Percentiles rank a stretch among this genome's conserved stretches.
These are phyloP conservation scores for Botryotinia globosa DNA, from an alignment of 2,329 filamentous ascomycete species.

Conservation along the genomic window DNA sequence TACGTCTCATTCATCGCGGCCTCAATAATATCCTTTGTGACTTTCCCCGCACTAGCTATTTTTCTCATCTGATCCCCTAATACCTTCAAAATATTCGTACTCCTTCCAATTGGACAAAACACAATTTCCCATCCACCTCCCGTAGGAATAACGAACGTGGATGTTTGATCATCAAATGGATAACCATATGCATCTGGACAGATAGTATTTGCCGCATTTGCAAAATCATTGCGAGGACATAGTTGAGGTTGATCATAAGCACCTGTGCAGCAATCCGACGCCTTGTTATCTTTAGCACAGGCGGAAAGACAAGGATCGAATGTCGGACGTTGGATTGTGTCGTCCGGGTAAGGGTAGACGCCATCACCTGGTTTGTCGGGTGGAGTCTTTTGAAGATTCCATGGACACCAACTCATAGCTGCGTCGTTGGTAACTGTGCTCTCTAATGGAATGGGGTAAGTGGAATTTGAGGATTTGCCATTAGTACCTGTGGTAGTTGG, in stretches of 20 bases:
- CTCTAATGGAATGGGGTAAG: slow-evolving; percentile 68
- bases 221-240: slow-evolving; percentile 68
- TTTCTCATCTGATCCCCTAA: slow-evolving; percentile 50
- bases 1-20: slow-evolving; percentile 40
- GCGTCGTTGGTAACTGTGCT: slow-evolving; percentile 52
- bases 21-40: slow-evolving; percentile 40
- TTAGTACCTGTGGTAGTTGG: slow-evolving; percentile 52
- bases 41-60: slow-evolving; percentile 45
- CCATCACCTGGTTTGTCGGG: slow-evolving; percentile 70
- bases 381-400: slow-evolving; percentile 67
- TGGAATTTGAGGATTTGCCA: slow-evolving; percentile 56
- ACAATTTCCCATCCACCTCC: slow-evolving; percentile 77
- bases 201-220: slow-evolving; percentile 65
- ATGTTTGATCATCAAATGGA: slow-evolving; percentile 58
- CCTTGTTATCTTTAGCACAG: slow-evolving; percentile 65
- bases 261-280: slow-evolving; percentile 74
- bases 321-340: slow-evolving; percentile 63
- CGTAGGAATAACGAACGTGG: slow-evolving; percentile 59
- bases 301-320: slow-evolving; percentile 79
- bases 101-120: slow-evolving; percentile 67
- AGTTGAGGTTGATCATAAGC: slow-evolving; percentile 59
- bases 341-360: slow-evolving; percentile 77
- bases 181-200: slow-evolving; percentile 86
- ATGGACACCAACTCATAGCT: slow-evolving; percentile 73
- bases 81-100: slow-evolving; percentile 56